phyloP scores from a whole-genome alignment of 768 basidiomycete genomes.

The Termitomyces sp. region DNA sequence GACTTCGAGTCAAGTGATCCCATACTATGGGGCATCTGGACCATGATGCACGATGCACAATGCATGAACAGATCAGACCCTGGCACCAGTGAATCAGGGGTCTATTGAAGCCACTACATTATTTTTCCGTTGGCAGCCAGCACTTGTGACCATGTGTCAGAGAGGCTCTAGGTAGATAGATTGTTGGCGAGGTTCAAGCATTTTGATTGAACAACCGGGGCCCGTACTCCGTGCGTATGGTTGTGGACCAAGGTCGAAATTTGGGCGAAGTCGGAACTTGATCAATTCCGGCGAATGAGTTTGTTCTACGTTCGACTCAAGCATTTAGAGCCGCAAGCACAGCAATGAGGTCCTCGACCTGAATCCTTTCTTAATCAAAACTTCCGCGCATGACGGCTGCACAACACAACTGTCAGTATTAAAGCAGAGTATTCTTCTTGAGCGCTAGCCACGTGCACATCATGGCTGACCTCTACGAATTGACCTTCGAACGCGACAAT shows the following conservation, averaged over 20 bases:
- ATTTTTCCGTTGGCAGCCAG: too few relatives aligned
- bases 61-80: too few relatives aligned
- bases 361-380: too few relatives aligned
- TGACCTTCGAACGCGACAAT: conserved; percentile 36
- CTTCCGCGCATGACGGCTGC: too few relatives aligned
- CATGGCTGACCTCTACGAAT: conserved; percentile 19
- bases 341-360: neutral
- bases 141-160: neutral
- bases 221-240: too few relatives aligned
- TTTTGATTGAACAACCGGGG: neutral
- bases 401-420: neutral
- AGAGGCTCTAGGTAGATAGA: neutral
- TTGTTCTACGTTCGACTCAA: neutral
- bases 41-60: too few relatives aligned
- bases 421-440: neutral
- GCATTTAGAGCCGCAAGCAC: neutral
- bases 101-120: too few relatives aligned
- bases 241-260: neutral
- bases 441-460: neutral
- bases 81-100: too few relatives aligned
- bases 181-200: neutral
- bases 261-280: neutral
- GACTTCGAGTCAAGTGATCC: too few relatives aligned
- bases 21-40: too few relatives aligned
- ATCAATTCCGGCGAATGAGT: neutral